Evolutionary conservation across 2,329 filamentous ascomycete species (phyloP).

Genomic region (Colletotrichum brevisporum): DNA sequence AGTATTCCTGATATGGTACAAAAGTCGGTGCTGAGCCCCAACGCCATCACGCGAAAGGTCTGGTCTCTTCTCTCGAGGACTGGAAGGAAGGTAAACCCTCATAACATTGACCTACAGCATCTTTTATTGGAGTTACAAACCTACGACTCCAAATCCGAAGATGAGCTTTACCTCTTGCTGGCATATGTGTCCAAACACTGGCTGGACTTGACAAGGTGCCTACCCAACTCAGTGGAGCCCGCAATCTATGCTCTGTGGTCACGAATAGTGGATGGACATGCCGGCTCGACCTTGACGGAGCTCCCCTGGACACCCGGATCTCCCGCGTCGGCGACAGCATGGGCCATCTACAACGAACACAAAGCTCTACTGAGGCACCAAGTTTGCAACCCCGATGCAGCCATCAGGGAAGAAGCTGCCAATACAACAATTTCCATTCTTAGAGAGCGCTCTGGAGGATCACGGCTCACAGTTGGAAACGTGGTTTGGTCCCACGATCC

Average conservation of each 20-base stretch:
- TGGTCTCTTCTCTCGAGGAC: not conserved
- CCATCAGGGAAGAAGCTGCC: not conserved
- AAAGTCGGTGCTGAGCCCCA: too few species aligned
- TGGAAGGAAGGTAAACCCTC: fast-evolving
- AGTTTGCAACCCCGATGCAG: not conserved
- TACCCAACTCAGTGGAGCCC: not conserved
- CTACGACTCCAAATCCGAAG: not conserved
- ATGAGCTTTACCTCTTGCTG: not conserved
- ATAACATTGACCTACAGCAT: not conserved
- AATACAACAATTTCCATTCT: not conserved
- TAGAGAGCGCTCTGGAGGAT: not conserved
- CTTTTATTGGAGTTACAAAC: not conserved
- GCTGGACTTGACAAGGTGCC: not conserved
- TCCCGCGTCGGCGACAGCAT: not conserved
- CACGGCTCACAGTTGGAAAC: not conserved
- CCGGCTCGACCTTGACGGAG: not conserved
- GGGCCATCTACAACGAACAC: not conserved
- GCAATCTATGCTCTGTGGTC: not conserved
- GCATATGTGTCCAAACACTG: not conserved
- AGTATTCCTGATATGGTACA: not conserved
- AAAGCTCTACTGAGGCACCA: not conserved
- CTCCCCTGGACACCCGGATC: not conserved
- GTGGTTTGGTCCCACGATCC: not conserved
- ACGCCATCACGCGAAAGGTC: not conserved
- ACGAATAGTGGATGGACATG: not conserved